A percentile compares a stretch with the other conserved stretches of the same genome.
These are phyloP conservation scores for Coriolopsis trogii DNA, from an alignment of 1,284 basidiomycete genomes.

Conservation along the genomic window DNA sequence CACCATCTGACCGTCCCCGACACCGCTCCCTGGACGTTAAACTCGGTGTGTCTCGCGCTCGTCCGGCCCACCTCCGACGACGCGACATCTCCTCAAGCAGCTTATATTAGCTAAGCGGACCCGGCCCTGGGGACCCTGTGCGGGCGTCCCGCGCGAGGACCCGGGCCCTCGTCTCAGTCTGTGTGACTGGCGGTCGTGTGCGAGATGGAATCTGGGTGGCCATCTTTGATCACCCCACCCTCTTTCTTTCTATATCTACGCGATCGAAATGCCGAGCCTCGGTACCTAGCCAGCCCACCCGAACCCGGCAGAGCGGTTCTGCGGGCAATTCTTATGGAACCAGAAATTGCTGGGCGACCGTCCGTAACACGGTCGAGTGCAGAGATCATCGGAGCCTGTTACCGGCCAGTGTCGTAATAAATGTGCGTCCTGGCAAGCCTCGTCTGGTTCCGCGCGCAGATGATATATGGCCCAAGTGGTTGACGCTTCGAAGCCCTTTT, in stretches of 20 bases:
- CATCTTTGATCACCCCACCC: constrained; percentile 28
- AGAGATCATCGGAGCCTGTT: constrained; percentile 26
- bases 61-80: constrained; percentile 2
- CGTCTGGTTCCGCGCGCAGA: constrained; percentile 19
- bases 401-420: constrained; percentile 24
- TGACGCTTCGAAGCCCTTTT: constrained; percentile 14
- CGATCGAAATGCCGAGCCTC: constrained; percentile 32
- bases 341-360: constrained; percentile 25
- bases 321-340: constrained; percentile 25
- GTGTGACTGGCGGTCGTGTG: not conserved
- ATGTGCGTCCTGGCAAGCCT: constrained; percentile 14
- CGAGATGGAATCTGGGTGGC: constrained; percentile 22
- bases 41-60: not conserved
- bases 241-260: constrained; percentile 26
- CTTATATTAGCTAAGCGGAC: constrained; percentile 23
- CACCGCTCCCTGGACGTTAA: constrained; percentile 2
- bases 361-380: constrained; percentile 9
- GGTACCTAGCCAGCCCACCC: constrained; percentile 28
- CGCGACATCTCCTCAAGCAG: constrained; percentile 6
- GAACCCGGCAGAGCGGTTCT: constrained; percentile 21
- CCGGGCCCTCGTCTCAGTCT: too few relatives aligned
- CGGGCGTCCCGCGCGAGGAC: constrained; percentile 28
- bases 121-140: constrained; percentile 9
- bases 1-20: constrained; percentile 18
- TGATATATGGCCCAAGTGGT: constrained; percentile 19